Evolutionary conservation across 2,329 filamentous ascomycete genomes (phyloP).

Genomic region (Plenodomus lindquistii): DNA sequence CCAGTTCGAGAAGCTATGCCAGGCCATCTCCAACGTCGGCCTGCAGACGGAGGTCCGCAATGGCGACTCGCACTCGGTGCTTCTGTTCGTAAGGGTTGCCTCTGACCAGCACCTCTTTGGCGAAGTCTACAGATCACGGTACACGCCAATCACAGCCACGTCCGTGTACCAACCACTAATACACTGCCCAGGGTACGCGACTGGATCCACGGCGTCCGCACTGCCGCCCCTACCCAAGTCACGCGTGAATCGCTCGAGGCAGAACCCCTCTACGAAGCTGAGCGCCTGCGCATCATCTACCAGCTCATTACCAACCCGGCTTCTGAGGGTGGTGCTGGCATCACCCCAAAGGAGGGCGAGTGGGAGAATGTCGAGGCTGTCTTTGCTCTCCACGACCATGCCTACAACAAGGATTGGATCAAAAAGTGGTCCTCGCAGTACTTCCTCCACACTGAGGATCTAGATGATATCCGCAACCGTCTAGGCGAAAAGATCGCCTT

Average conservation of each 20-base stretch:
- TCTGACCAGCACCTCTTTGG: constrained; percentile 74
- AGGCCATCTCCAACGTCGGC: constrained; percentile 76
- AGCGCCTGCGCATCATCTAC: constrained; percentile 85
- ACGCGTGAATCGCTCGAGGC: constrained; percentile 68
- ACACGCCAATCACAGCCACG: constrained; percentile 1
- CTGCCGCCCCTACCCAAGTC: constrained; percentile 74
- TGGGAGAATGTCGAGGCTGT: constrained; percentile 56
- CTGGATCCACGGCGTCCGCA: constrained; percentile 87
- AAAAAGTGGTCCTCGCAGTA: constrained; percentile 56
- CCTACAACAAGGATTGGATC: constrained; percentile 58
- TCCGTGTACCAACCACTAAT: not conserved
- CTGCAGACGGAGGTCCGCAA: constrained; percentile 85
- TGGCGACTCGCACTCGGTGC: constrained; percentile 72
- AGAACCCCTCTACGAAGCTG: constrained; percentile 83
- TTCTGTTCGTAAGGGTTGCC: constrained; percentile 81
- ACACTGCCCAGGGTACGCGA: constrained; percentile 72
- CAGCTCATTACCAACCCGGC: constrained; percentile 64
- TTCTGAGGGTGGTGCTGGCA: constrained; percentile 54
- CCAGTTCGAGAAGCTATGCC: constrained; percentile 76
- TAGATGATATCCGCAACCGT: constrained; percentile 56
- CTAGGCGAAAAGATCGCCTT: constrained; percentile 73
- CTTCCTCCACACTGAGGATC: constrained; percentile 51
- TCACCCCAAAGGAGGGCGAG: constrained; percentile 55
- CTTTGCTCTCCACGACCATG: constrained; percentile 56
- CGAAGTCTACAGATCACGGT: constrained; percentile 82